phyloP scores from a whole-genome alignment of 2,329 filamentous ascomycete genomes.

The Pezicula radicicola region DNA sequence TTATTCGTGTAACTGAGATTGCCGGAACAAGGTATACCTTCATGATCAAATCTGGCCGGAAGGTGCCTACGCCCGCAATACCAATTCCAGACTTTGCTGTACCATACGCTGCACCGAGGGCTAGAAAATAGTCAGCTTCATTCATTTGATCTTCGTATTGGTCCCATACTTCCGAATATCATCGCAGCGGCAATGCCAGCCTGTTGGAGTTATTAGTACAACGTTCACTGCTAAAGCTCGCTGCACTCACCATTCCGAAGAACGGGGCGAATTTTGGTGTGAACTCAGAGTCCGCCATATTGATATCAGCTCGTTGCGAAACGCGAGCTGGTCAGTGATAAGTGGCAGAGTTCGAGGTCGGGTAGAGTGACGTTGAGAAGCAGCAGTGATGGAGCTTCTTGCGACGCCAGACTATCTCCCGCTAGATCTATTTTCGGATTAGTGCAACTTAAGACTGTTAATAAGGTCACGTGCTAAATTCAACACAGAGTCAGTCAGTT shows the following conservation, averaged over 20 bases:
- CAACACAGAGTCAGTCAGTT: too few species aligned
- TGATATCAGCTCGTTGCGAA: constrained; percentile 20
- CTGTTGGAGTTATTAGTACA: constrained; percentile 39
- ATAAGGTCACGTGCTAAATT: too few species aligned
- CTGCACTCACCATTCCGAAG: constrained; percentile 73
- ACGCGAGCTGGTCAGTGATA: background rate
- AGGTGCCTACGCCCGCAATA: constrained; percentile 81
- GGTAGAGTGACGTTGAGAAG: constrained; percentile 13
- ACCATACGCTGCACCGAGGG: constrained; percentile 75
- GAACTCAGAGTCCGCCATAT: constrained; percentile 55
- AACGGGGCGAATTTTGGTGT: constrained; percentile 83
- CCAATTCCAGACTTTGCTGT: constrained; percentile 87
- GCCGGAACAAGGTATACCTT: constrained; percentile 53
- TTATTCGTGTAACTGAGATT: constrained; percentile 3
- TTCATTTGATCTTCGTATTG: constrained; percentile 13
- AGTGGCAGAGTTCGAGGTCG: background rate
- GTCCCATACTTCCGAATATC: constrained; percentile 73
- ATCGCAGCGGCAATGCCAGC: constrained; percentile 78
- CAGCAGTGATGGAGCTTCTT: background rate
- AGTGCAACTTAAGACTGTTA: too few species aligned
- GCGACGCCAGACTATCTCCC: too few species aligned
- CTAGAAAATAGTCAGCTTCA: constrained; percentile 24
- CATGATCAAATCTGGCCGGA: constrained; percentile 86
- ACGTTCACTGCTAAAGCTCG: constrained; percentile 8
- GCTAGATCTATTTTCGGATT: too few species aligned